A percentile compares a stretch with the other conserved stretches of the same genome.
phyloP scores from a whole-genome alignment of 75 land plant species.

The Ceratopteris richardii region DNA sequence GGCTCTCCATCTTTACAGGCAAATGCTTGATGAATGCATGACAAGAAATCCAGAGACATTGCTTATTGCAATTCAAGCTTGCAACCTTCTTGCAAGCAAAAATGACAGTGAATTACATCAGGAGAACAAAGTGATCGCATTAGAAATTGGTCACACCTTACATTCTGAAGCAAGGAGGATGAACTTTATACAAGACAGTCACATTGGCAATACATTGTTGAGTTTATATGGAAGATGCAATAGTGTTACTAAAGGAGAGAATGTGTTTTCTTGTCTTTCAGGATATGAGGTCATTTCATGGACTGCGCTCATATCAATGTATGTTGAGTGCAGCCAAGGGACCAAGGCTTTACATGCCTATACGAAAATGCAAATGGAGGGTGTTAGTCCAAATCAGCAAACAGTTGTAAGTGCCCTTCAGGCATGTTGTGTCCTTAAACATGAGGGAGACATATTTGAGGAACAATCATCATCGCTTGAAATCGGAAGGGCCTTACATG shows the following conservation, averaged over 20 bases:
- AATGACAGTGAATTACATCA: background rate
- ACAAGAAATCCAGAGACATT: background rate
- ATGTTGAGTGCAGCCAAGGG: slow-evolving; percentile 2
- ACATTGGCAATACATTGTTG: background rate
- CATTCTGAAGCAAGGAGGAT: background rate
- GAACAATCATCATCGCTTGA: background rate
- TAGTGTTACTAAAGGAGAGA: background rate
- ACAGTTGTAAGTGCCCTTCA: slow-evolving; percentile 9
- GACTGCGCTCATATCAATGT: slow-evolving; percentile 8
- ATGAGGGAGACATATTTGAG: background rate
- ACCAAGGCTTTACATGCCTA: slow-evolving; percentile 3
- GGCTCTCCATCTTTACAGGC: background rate
- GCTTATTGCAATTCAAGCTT: slow-evolving; percentile 5
- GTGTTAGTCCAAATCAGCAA: slow-evolving; percentile 2
- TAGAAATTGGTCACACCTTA: background rate
- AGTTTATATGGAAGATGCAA: background rate
- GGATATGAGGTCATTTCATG: background rate
- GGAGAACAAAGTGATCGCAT: background rate
- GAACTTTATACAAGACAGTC: background rate
- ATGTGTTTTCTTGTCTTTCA: background rate
- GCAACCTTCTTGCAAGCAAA: slow-evolving; percentile 1
- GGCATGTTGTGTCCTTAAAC: slow-evolving; percentile 4
- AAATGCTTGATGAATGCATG: slow-evolving; percentile 13
- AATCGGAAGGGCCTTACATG: slow-evolving; percentile 1
- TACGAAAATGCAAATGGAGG: slow-evolving; percentile 8